Evolutionary conservation across 2,329 filamentous ascomycete genomes (phyloP).

Genomic region (Cordyceps farinosa): DNA sequence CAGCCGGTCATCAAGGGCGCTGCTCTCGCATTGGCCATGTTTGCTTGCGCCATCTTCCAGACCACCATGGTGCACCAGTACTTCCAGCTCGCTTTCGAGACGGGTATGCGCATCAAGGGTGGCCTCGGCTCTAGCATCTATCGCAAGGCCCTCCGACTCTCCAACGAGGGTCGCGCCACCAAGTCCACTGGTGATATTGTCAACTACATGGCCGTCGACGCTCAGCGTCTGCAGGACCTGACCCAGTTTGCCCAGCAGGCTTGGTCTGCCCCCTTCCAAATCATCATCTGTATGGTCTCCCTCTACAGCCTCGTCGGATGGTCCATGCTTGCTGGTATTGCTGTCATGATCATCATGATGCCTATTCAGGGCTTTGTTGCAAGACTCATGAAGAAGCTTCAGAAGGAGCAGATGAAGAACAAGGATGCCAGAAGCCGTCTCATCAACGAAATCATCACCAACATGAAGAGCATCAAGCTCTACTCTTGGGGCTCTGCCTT

Average conservation of each 20-base stretch:
- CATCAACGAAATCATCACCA: slow-evolving; percentile 97
- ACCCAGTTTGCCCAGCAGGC: slow-evolving; percentile 93
- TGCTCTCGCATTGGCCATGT: slow-evolving; percentile 89
- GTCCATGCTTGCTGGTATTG: slow-evolving; percentile 94
- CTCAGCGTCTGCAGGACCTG: slow-evolving; percentile 89
- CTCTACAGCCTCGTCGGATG: slow-evolving; percentile 91
- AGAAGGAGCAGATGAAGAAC: slow-evolving; percentile 98
- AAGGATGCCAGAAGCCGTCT: slow-evolving; percentile 90
- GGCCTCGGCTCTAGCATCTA: slow-evolving; percentile 89
- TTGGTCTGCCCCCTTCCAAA: slow-evolving; percentile 97
- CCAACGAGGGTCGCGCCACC: slow-evolving; percentile 82
- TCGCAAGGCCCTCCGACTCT: slow-evolving; percentile 81
- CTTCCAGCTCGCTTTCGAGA: slow-evolving; percentile 91
- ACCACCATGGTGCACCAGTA: slow-evolving; percentile 94
- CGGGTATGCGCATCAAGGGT: slow-evolving; percentile 94
- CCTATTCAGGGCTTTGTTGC: slow-evolving; percentile 92
- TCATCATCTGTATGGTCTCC: slow-evolving; percentile 90
- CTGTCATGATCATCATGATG: slow-evolving; percentile 95
- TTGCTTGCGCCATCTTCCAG: slow-evolving; percentile 78
- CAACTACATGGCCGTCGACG: slow-evolving; percentile 98
- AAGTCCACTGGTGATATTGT: slow-evolving; percentile 98
- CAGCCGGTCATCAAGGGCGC: slow-evolving; percentile 81
- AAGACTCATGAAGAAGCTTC: slow-evolving; percentile 86
- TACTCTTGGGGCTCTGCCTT: slow-evolving; percentile 98
- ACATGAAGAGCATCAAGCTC: slow-evolving; percentile 99